Evolutionary conservation across 768 basidiomycete genomes (phyloP), one percentile per base, ranked within the genome.

Genomic region (Flagelloscypha sp.): DNA sequence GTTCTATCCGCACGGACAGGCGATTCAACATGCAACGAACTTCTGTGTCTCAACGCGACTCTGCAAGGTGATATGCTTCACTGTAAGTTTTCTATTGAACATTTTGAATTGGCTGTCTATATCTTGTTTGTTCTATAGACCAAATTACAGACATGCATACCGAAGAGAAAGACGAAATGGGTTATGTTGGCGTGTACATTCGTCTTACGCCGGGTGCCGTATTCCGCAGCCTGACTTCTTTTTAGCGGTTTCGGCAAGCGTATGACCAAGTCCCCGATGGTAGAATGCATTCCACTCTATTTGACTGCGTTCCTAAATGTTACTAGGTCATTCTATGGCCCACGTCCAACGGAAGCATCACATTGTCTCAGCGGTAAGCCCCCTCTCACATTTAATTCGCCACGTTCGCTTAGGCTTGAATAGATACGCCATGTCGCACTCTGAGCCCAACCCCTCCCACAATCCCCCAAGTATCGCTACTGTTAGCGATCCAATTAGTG

Each of bases 311-410:
- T n/a, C n/a, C n/a, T n/a, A n/a, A n/a, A n/a, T n/a, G n/a, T n/a
- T n/a, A n/a, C n/a, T n/a, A n/a, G n/a, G n/a, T 81, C 38, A 68
- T 82, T n/a, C 46, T 62, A 18, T 72, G 70, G 70, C 57, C 61
- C 7, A 65, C 45, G 59, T 48, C 58, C 3, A 73, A 82, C 46
- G 72, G 71, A 2, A 61, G 66, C 5, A 61, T 65, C 28, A 73
- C 76, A 1, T 49, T 83, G 33, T 77, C 76, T 7, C 80, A 83
- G 40, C 62, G 80, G 4, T 59, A 63, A 46, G 68, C 70, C 1
- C 48, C 50, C 9, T 66, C 61, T 2, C 66, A 74, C 33, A 46
- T 52, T n/a, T n/a, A n/a, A n/a, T n/a, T n/a, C n/a, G n/a, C n/a
- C n/a, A n/a, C n/a, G n/a, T n/a, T n/a, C n/a, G n/a, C n/a, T n/a